Base-by-base conservation (phyloP, 2,329 filamentous ascomycete species). In the Neonectria ditissima region DNA sequence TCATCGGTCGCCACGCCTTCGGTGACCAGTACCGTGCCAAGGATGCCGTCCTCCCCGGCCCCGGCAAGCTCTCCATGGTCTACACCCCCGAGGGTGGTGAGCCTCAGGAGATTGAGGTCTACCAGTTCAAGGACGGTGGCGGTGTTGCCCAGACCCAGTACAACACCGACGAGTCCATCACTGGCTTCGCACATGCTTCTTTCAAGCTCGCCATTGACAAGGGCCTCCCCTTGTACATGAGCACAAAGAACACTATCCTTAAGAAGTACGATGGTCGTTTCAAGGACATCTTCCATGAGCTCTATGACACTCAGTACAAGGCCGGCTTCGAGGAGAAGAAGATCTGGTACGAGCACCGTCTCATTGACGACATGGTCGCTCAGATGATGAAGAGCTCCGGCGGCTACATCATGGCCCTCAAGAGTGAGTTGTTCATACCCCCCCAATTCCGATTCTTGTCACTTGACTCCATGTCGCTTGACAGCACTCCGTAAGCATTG, bases 341-440 rank as follows among this genome's bases (percentile, higher is more conserved):
- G 68, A 97, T 98, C 83, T 98, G 96, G 96, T 98, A 99, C 80
- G 96, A 99, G 90, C 96, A 99, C 85, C 92, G 96, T 76, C 87
- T 99, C 73, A 98, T 99, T 77, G 96, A 99, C 83, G 96, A 99
- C 83, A 98, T 99, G 96, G 96, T 99, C 69, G 96, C 96, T 53
- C 96, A 99, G 87, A 99, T 99, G 96, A 92, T 99, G 87, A 99
- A 99, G 92, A 96, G 92, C 83, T 89, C 91, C 75, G 96, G 96
- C 74, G 96, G 96, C 68, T 97, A 96, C 83, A 89, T 98, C 79
- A 97, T 98, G 87, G 96, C 96, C 67, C 89, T 98, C 80, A 99
- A 99, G 91, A 98, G 93, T 97, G 79, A 81, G 90, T 85, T 57
- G 41, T 57, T 34, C 45, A 20, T 32, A 13, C 28, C 18, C 45